Percentiles rank a stretch among this genome's conserved stretches.
Evolutionary conservation across 768 basidiomycete species (phyloP).

Genomic region (Boletus sp.): DNA sequence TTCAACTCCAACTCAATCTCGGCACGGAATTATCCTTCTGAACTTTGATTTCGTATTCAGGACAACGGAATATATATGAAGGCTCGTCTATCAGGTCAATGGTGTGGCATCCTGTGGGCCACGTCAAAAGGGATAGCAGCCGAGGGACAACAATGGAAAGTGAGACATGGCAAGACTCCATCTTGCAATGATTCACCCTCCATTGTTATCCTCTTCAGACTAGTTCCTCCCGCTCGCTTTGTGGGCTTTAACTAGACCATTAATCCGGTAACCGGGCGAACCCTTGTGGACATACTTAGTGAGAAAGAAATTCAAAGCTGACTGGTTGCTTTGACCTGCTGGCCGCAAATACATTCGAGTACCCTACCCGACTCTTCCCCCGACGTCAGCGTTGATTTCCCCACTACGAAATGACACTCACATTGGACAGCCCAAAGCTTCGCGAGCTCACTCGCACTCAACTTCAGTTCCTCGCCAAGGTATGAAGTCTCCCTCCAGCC

Average conservation of each 20-base stretch:
- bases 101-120: too few species aligned
- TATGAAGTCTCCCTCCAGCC: background rate
- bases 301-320: background rate
- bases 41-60: background rate
- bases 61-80: background rate
- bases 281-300: background rate
- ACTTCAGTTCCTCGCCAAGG: constrained; percentile 29
- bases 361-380: background rate
- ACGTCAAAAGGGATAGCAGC: background rate
- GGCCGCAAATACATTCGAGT: background rate
- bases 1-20: too few species aligned
- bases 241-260: background rate
- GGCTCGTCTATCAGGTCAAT: background rate
- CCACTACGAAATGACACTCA: background rate
- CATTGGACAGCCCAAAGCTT: constrained; percentile 20
- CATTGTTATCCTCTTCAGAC: background rate
- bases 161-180: background rate
- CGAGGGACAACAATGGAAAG: background rate
- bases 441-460: constrained; percentile 19
- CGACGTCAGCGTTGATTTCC: background rate
- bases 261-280: background rate
- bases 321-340: background rate
- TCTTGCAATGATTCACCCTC: background rate
- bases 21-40: background rate
- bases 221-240: background rate